phyloP scores from a whole-genome alignment of 2,329 filamentous ascomycete genomes.

The Fusarium sp. region DNA sequence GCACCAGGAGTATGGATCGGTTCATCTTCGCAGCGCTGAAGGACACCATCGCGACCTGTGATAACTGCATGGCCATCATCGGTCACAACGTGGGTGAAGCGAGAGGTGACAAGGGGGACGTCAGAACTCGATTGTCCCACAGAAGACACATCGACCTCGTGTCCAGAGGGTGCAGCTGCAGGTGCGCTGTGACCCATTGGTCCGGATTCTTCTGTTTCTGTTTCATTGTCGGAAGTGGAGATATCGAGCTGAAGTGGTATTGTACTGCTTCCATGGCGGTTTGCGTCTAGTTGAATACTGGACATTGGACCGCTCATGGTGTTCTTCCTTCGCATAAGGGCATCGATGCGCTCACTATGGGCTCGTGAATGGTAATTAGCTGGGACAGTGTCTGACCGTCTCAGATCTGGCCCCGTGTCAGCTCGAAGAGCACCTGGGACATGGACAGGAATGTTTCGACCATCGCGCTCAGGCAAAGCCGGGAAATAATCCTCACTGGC shows the following conservation, averaged over 20 bases:
- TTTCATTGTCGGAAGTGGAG: conserved; percentile 47
- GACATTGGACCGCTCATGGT: conserved; percentile 54
- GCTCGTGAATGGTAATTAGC: conserved; percentile 33
- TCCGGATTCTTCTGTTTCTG: conserved; percentile 47
- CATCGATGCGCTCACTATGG: conserved; percentile 33
- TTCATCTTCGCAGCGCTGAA: conserved; percentile 89
- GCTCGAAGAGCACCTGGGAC: conserved; percentile 45
- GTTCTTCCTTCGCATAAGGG: conserved; percentile 47
- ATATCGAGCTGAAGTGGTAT: conserved; percentile 50
- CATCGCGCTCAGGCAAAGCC: conserved; percentile 47
- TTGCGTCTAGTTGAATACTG: conserved; percentile 58
- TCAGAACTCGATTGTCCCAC: conserved; percentile 41
- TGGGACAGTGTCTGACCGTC: conserved; percentile 42
- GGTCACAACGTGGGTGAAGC: conserved; percentile 82
- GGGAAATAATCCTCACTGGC: conserved; percentile 54
- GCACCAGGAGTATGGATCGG: conserved; percentile 89
- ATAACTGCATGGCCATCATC: conserved; percentile 85
- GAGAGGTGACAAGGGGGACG: conserved; percentile 69
- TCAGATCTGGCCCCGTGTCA: conserved; percentile 45
- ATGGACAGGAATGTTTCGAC: conserved; percentile 45
- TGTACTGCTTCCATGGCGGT: conserved; percentile 49
- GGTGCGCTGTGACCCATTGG: background rate
- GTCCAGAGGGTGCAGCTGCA: background rate
- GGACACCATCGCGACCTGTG: conserved; percentile 76
- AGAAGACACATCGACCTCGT: conserved; percentile 31